A percentile compares a stretch with the other conserved stretches of the same genome.
Conservation (phyloP, 495 filamentous ascomycete species). For the Aspergillus incahuasiensis region DNA sequence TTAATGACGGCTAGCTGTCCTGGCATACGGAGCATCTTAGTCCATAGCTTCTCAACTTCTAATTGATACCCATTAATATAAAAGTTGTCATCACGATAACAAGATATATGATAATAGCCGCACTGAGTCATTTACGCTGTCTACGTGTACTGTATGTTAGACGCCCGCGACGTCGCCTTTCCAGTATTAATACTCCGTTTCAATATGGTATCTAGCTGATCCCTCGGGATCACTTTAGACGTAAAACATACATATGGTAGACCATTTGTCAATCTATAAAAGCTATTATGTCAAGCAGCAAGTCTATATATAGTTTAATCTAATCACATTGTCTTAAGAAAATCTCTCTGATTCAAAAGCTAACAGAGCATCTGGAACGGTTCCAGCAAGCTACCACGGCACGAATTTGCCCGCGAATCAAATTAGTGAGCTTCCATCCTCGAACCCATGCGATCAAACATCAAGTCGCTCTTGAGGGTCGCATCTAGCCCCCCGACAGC, state of each 20-base stretch:
- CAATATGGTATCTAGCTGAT: no score
- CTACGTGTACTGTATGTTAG: no score
- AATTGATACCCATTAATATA: no score
- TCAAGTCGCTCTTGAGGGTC: slow-evolving; percentile 35
- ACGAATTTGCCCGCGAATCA: background rate
- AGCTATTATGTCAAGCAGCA: background rate
- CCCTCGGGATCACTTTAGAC: no score
- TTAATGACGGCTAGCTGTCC: background rate
- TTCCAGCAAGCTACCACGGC: slow-evolving; percentile 10
- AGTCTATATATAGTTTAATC: slow-evolving; percentile 4
- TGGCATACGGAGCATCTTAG: background rate
- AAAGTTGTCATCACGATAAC: no score
- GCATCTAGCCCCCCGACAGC: slow-evolving; percentile 43
- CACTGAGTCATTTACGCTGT: no score
- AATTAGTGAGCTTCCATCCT: slow-evolving; percentile 32
- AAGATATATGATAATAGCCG: no score
- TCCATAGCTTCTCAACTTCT: background rate
- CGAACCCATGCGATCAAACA: slow-evolving; percentile 41
- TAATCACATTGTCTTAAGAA: slow-evolving; percentile 4
- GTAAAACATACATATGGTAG: no score
- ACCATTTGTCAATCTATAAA: background rate
- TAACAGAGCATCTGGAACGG: slow-evolving; percentile 1
- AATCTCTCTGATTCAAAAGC: background rate
- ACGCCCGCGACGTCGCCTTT: no score
- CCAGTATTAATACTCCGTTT: no score